These are phyloP conservation scores for Chaetomium cochliodes DNA, from an alignment of 495 filamentous ascomycete genomes.

Conservation along the genomic window DNA sequence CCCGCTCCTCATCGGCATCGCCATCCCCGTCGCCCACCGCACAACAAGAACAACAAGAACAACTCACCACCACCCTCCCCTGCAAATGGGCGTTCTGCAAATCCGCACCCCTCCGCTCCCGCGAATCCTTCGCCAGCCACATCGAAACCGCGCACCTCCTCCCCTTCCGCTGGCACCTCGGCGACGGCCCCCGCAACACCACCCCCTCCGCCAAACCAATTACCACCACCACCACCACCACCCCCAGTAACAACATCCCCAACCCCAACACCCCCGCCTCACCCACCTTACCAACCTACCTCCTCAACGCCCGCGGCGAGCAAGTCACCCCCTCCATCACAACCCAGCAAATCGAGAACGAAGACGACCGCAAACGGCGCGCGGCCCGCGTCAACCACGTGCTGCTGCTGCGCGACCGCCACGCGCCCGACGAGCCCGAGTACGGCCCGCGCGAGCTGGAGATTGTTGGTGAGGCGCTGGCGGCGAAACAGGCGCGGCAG, in stretches of 20 bases:
- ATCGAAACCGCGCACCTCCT: conserved; percentile 59
- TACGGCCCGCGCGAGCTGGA: conserved; percentile 29
- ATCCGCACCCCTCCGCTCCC: conserved; percentile 24
- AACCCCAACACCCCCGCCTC: not conserved
- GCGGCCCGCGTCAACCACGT: conserved; percentile 34
- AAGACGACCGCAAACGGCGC: conserved; percentile 38
- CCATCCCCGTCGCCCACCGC: not conserved
- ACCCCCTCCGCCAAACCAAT: not conserved
- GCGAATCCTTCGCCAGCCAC: conserved; percentile 57
- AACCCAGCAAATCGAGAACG: conserved; percentile 40
- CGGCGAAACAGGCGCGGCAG: conserved; percentile 23
- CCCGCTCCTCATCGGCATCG: not conserved
- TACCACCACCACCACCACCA: not conserved
- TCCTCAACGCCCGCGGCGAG: conserved; percentile 39
- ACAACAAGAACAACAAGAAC: not conserved
- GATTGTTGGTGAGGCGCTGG: conserved; percentile 15
- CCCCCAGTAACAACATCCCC: not conserved
- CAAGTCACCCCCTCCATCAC: conserved; percentile 45
- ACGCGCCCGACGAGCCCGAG: conserved; percentile 45
- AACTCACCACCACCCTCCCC: conserved; percentile 10
- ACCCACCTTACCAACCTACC: conserved; percentile 45
- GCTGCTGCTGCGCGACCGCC: conserved; percentile 34
- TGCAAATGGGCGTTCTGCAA: conserved; percentile 44
- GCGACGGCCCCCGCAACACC: conserved; percentile 58
- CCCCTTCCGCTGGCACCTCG: conserved; percentile 60